Base-by-base conservation (phyloP, 1,139 yeast species). In the Diutina siamensis region DNA sequence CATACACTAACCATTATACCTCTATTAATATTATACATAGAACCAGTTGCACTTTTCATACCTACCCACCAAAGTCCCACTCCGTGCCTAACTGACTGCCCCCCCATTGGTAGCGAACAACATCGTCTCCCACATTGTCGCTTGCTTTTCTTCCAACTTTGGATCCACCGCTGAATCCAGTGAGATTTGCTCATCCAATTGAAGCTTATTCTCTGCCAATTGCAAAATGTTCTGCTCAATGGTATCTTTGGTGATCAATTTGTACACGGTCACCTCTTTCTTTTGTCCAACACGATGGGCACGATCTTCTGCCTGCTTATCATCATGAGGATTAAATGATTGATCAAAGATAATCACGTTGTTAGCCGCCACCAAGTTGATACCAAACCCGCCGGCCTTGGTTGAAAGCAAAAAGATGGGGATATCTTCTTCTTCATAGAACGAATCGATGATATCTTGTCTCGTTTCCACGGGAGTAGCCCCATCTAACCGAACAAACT, bases 201-300 rank as follows among this genome's bases (percentile, higher is more conserved):
- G 95, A 46, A 92, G 72, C 63, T 92, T 92, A 55, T 94, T 87
- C 57, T 85, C 86, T 0, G 97, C 97, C 56, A 94, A 65, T 53
- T 80, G 80, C 50, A 82, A 71, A 58, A 92, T 92, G 55, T 83
- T 87, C 60, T 92, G 97, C 55, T 92, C 99, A 38, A 94, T 83
- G 1, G 96, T 80, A 47, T 78, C 72, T 52, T 72, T 73, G 10
- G 84, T 75, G 48, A 94, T 83, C 55, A 94, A 66, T 49, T 95
- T 76, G 45, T 79, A 76, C 15, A 94, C 96, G 44, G 72, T 69
- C 19, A 94, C 99, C 45, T 85, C 92, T 49, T 83, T 79, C 38
- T 84, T 83, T 64, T 94, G 98, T 2, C 99, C 99, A 25, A 94
- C 95, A 61, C 99, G 77, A 62, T 92, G 99, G 0, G 98, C 96